Evolutionary conservation across 2,329 filamentous ascomycete species (phyloP).

Genomic region (Epichloe brachyelytri): DNA sequence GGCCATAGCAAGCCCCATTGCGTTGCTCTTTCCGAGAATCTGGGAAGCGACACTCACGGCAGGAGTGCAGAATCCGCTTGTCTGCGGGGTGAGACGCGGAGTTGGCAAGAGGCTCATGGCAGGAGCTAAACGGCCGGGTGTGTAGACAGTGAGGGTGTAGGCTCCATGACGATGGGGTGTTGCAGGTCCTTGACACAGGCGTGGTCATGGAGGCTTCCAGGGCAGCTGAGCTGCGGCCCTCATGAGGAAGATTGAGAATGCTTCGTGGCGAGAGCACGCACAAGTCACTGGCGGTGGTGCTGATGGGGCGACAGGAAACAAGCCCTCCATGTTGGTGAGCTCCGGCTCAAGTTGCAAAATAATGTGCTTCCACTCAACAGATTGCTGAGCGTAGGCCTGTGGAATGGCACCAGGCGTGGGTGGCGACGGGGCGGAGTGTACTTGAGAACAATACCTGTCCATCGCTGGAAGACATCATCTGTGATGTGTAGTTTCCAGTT

Average conservation of each 20-base stretch:
- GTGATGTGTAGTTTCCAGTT: slow-evolving; percentile 93
- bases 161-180: slow-evolving; percentile 35
- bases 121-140: slow-evolving; percentile 35
- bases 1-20: slow-evolving; percentile 48
- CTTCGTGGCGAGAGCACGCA: slow-evolving; percentile 28
- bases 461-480: slow-evolving; percentile 76
- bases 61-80: slow-evolving; percentile 45
- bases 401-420: slow-evolving; percentile 37
- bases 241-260: slow-evolving; percentile 30
- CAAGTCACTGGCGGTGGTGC: slow-evolving; percentile 20
- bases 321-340: slow-evolving; percentile 43
- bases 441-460: slow-evolving; percentile 85
- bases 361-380: slow-evolving; percentile 44
- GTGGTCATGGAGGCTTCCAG: slow-evolving; percentile 26
- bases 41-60: slow-evolving; percentile 41
- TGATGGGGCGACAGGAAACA: slow-evolving; percentile 26
- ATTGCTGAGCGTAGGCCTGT: slow-evolving; percentile 32
- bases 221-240: slow-evolving; percentile 19
- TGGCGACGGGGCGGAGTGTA: slow-evolving; percentile 61
- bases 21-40: slow-evolving; percentile 35
- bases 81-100: slow-evolving; percentile 44
- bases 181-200: slow-evolving; percentile 27
- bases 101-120: slow-evolving; percentile 44
- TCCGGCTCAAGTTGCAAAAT: slow-evolving; percentile 44
- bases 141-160: slow-evolving; percentile 28